Evolutionary conservation across 2,329 filamentous ascomycete species (phyloP), one percentile per base, ranked within the genome.

Genomic region (Parasarocladium wereldwijsianum): DNA sequence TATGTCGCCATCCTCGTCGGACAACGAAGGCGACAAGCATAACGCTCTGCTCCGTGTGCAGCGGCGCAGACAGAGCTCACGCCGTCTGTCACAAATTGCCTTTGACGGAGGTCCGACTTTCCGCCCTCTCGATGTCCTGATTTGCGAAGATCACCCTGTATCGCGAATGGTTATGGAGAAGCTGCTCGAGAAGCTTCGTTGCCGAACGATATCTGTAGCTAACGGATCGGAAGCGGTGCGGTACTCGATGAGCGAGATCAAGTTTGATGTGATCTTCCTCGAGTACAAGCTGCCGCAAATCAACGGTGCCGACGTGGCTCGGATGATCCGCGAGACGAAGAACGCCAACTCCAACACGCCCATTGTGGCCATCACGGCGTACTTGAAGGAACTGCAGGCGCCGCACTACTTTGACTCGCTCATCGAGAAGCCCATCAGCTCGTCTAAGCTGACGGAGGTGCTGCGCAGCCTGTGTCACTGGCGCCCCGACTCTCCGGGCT

Each of bases 91-190:
- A 0, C 85, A 93, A 44, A 86, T 96, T 44, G 86, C 77, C 29
- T 64, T 93, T 21, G 70, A 79, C 23, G 85, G 87, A 31, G 33
- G 29, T 8, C 90, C 90, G 3, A 70, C 76, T 20, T 98, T 94
- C 55, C 71, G 90, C 17, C 85, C 90, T 2, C 57, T 98, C 30
- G 90, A 98, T 52, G 80, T 98, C 5, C 64, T 98, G 30, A 93
- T 98, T 30, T 96, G 90, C 49, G 90, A 98, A 55, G 90, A 98
- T 45, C 90, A 98, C 50, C 90, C 90, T 0, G 87, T 98, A 4
- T 93, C 90, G 5, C 73, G 87, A 14, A 76, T 98, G 61, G 87
- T 98, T n/a, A 96, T 98, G 87, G 90, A 98, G 49, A 90, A 93
- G 43, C 60, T 98, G 6, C 66, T 98, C 31, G 90, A 98, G 52